phyloP scores from a whole-genome alignment of 1,139 yeast species.

The Candida sanyaensis region DNA sequence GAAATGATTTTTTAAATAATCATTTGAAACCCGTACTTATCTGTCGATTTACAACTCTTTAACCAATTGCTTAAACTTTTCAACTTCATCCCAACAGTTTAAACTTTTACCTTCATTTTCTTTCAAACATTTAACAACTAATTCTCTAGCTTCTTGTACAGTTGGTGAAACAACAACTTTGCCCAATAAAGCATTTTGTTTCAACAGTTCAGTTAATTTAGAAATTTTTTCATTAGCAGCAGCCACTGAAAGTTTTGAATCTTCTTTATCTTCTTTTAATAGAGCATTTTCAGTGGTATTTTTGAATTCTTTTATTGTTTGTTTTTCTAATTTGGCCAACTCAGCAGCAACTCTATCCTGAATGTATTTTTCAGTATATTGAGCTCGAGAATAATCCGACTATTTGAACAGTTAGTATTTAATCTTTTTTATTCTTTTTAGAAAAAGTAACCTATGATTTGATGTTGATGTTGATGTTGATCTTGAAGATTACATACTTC shows the following conservation, averaged over 20 bases:
- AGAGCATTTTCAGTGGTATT: conserved; percentile 47
- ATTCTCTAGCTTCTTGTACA: conserved; percentile 48
- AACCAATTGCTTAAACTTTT: conserved; percentile 61
- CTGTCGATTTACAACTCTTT: conserved; percentile 23
- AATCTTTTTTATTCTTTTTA: too few species aligned
- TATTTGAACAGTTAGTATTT: conserved; percentile 26
- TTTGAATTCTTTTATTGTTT: conserved; percentile 59
- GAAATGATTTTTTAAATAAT: background rate
- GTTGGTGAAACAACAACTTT: conserved; percentile 34
- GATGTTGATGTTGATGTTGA: too few species aligned
- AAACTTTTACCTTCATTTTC: conserved; percentile 73
- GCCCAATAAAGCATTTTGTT: conserved; percentile 49
- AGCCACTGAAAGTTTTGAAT: conserved; percentile 23
- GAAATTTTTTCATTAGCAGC: conserved; percentile 40
- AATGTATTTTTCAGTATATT: conserved; percentile 73
- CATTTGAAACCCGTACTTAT: background rate
- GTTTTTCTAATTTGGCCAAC: conserved; percentile 60
- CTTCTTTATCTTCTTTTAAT: conserved; percentile 26
- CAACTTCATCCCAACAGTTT: conserved; percentile 87
- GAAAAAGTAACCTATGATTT: too few species aligned
- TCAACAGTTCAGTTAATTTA: conserved; percentile 47
- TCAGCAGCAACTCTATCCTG: conserved; percentile 75
- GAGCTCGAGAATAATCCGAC: conserved; percentile 81
- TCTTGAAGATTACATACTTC: conserved; percentile 56
- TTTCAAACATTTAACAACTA: conserved; percentile 65